These are phyloP conservation scores for Solanum tarijense DNA, from an alignment of 257 asterid species.

Conservation along the genomic window DNA sequence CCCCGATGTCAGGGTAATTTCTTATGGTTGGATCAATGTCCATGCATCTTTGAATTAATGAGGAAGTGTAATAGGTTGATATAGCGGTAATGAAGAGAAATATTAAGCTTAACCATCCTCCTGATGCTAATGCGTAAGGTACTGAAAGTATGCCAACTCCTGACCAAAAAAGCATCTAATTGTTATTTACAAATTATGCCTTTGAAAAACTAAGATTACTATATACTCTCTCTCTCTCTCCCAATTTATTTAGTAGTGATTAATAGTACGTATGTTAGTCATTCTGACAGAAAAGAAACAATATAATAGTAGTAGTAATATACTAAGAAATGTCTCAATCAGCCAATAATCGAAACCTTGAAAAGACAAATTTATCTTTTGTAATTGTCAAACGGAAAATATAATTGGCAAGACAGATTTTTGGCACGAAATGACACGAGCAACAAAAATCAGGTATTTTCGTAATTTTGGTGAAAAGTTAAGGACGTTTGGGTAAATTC, in stretches of 20 bases:
- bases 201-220: too few relatives aligned
- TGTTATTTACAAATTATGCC: too few relatives aligned
- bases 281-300: neutral
- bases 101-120: conserved; percentile 75
- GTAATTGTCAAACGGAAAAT: neutral
- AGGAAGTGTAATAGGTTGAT: conserved; percentile 50
- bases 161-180: neutral
- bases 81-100: conserved; percentile 53
- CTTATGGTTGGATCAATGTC: conserved; percentile 49
- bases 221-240: too few relatives aligned
- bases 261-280: neutral
- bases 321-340: neutral
- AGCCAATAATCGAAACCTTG: neutral
- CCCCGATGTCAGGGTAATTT: conserved; percentile 69
- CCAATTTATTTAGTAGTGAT: too few relatives aligned
- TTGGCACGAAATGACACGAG: too few relatives aligned
- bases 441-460: too few relatives aligned
- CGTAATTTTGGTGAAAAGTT: too few relatives aligned
- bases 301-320: too few relatives aligned
- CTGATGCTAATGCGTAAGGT: conserved; percentile 71
- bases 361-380: neutral
- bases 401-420: too few relatives aligned
- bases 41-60: conserved; percentile 71
- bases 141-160: conserved; percentile 82
- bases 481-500: too few relatives aligned